phyloP scores from a whole-genome alignment of 495 filamentous ascomycete species.

The Niebla homalea region DNA sequence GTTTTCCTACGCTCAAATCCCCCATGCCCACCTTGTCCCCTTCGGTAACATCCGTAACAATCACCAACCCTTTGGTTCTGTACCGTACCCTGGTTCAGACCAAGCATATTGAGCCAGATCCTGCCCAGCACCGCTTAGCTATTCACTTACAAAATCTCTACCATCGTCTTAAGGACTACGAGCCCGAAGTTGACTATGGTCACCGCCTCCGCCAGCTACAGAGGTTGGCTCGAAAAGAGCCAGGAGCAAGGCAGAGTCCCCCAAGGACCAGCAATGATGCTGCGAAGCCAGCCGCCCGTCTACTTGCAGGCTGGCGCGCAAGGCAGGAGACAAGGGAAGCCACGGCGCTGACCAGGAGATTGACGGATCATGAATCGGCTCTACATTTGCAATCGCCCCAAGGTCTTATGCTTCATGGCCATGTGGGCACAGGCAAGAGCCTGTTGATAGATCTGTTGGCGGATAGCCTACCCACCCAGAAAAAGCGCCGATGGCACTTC shows the following conservation, averaged over 20 bases:
- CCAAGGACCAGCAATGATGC: background rate
- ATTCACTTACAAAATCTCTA: conserved; percentile 59
- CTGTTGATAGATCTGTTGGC: conserved; percentile 60
- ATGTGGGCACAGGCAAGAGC: conserved; percentile 58
- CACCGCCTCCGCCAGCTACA: conserved; percentile 38
- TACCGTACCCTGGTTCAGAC: conserved; percentile 51
- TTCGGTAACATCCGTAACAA: conserved; percentile 29
- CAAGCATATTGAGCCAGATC: conserved; percentile 44
- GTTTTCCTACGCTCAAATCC: too few relatives aligned
- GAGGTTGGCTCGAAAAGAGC: background rate
- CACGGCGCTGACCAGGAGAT: conserved; percentile 43
- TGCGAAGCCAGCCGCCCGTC: background rate
- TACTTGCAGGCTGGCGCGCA: conserved; percentile 17
- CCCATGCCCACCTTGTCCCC: too few relatives aligned
- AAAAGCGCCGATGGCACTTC: conserved; percentile 61
- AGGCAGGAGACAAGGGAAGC: conserved; percentile 31
- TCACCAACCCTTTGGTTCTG: conserved; percentile 59
- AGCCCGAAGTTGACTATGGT: conserved; percentile 47
- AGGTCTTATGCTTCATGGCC: conserved; percentile 54
- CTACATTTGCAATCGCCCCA: conserved; percentile 46
- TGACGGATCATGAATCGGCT: conserved; percentile 51
- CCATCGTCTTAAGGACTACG: conserved; percentile 51
- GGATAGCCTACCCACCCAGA: conserved; percentile 49
- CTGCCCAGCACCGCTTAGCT: conserved; percentile 52
- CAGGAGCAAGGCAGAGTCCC: background rate